These are phyloP conservation scores for Neurospora sp. DNA, from an alignment of 495 filamentous ascomycete species.

Conservation along the genomic window DNA sequence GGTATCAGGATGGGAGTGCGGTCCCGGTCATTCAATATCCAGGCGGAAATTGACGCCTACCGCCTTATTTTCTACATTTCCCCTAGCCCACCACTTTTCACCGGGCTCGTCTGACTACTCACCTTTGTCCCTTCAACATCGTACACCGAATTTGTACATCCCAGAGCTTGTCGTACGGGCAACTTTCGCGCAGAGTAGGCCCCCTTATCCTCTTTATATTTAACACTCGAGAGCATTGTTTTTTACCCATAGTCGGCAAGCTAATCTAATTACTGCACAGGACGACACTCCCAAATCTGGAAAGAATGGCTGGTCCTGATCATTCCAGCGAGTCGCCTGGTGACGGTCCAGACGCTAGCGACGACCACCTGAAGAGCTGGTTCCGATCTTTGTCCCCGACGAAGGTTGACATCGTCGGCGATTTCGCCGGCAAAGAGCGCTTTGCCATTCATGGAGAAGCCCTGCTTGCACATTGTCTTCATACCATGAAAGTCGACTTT, in stretches of 20 bases:
- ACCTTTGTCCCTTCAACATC: neutral
- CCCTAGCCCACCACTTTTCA: neutral
- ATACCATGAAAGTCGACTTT: constrained; percentile 51
- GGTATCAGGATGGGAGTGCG: neutral
- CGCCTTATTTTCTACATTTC: neutral
- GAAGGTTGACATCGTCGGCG: constrained; percentile 53
- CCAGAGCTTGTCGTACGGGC: neutral
- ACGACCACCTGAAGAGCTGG: neutral
- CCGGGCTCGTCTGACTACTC: neutral
- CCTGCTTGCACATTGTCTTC: constrained; percentile 50
- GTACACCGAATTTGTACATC: neutral
- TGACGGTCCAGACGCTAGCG: neutral
- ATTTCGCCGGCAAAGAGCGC: constrained; percentile 62
- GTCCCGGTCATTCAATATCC: neutral
- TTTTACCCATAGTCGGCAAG: neutral
- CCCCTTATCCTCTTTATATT: neutral
- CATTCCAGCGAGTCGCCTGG: neutral
- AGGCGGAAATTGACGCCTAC: neutral
- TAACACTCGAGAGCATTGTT: neutral
- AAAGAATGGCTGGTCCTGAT: neutral
- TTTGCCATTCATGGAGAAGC: constrained; percentile 70
- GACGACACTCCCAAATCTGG: neutral
- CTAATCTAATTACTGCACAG: neutral
- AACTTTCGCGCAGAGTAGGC: neutral
- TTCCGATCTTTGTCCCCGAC: constrained; percentile 5